phyloP scores from a whole-genome alignment of 2,329 filamentous ascomycete genomes.

The Uncinocarpus reesii region DNA sequence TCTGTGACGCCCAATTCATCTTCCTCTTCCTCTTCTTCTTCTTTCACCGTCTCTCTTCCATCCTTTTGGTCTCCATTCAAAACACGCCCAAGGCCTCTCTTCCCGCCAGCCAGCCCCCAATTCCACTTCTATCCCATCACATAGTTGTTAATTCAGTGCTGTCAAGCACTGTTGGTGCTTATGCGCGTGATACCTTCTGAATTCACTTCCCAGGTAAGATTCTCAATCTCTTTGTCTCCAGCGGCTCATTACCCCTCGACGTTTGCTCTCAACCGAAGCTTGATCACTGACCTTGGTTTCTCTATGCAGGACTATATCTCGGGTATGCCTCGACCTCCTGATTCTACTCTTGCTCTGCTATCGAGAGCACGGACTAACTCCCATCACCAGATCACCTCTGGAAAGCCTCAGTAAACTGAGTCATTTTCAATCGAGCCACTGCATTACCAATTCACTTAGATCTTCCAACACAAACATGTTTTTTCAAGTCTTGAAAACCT shows the following conservation, averaged over 20 bases:
- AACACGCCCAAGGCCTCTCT: slow-evolving; percentile 10
- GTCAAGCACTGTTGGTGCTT: slow-evolving; percentile 49
- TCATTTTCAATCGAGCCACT: slow-evolving; percentile 18
- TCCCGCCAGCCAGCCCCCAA: slow-evolving; percentile 15
- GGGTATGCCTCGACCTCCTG: slow-evolving; percentile 33
- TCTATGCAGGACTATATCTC: slow-evolving; percentile 53
- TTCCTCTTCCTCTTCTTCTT: not conserved
- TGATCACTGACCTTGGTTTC: slow-evolving; percentile 15
- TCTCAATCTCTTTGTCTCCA: not conserved
- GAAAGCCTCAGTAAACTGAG: slow-evolving; percentile 56
- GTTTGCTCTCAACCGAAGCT: slow-evolving; percentile 12
- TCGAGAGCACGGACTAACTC: slow-evolving; percentile 17
- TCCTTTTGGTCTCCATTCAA: slow-evolving; percentile 14
- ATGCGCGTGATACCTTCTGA: slow-evolving; percentile 77
- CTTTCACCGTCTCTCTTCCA: slow-evolving; percentile 11
- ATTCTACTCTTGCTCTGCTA: slow-evolving; percentile 4
- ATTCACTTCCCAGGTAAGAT: slow-evolving; percentile 74
- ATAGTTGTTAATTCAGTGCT: slow-evolving; percentile 24
- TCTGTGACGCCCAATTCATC: slow-evolving; percentile 1
- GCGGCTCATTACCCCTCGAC: not conserved
- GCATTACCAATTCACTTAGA: not conserved
- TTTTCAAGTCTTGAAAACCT: slow-evolving; percentile 45
- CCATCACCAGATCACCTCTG: slow-evolving; percentile 53
- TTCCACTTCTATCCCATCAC: not conserved
- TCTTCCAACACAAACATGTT: slow-evolving; percentile 37